Conservation (phyloP, 371 early-diverging fungal species). For the Furculomyces boomerangus region DNA sequence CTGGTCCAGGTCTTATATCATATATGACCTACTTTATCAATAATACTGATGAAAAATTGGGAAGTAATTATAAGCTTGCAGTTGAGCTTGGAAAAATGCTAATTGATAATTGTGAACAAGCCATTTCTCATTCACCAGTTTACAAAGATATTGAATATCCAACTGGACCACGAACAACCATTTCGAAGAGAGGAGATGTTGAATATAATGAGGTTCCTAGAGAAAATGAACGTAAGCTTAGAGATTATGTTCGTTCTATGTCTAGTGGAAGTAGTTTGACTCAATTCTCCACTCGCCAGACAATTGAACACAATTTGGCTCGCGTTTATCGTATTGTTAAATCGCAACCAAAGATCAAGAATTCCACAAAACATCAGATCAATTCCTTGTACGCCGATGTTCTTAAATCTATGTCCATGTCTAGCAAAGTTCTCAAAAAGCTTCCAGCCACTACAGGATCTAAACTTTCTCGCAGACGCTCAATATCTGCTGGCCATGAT, state of each 20-base stretch:
- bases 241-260: constrained; percentile 23
- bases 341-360: constrained; percentile 52
- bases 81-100: constrained; percentile 63
- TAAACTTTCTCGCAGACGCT: constrained; percentile 26
- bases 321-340: constrained; percentile 63
- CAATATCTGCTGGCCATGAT: neutral
- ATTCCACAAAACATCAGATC: constrained; percentile 46
- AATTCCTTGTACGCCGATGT: constrained; percentile 53
- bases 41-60: constrained; percentile 46
- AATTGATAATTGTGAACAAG: constrained; percentile 73
- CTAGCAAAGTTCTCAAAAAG: constrained; percentile 37
- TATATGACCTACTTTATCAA: constrained; percentile 76
- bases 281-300: constrained; percentile 47
- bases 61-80: constrained; percentile 64
- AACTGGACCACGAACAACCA: constrained; percentile 59
- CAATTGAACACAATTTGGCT: constrained; percentile 56
- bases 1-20: constrained; percentile 56
- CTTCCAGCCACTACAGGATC: constrained; percentile 29
- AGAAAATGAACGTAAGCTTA: constrained; percentile 29
- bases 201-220: constrained; percentile 63
- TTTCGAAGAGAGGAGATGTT: constrained; percentile 65
- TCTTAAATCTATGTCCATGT: constrained; percentile 53
- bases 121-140: constrained; percentile 53
- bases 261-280: constrained; percentile 46
- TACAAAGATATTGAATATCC: constrained; percentile 69